A percentile compares a stretch with the other conserved stretches of the same genome.
Conservation (phyloP, 176 grass and related monocot species). For the Avena insularis region DNA sequence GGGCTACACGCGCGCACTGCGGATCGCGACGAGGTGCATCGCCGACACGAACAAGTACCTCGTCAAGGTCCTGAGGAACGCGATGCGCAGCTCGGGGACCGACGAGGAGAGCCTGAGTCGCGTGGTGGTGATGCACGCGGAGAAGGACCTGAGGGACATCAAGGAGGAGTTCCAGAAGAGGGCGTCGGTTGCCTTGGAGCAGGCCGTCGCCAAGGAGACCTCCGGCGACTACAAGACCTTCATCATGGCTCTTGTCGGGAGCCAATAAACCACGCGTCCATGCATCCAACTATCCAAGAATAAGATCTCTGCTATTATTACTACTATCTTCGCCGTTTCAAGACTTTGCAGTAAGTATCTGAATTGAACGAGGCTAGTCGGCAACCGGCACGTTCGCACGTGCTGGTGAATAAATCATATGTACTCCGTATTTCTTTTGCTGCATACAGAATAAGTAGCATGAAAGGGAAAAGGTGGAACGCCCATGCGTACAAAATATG, state of each 20-base stretch:
- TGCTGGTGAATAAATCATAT: background rate
- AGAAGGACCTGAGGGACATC: slow-evolving; percentile 80
- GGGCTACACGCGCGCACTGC: slow-evolving; percentile 58
- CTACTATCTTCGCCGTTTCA: background rate
- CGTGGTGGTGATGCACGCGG: slow-evolving; percentile 68
- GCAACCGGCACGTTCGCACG: background rate
- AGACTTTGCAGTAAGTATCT: background rate
- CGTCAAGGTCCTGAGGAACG: slow-evolving; percentile 57
- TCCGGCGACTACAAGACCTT: slow-evolving; percentile 77
- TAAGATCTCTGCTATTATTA: background rate
- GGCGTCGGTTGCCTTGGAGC: slow-evolving; percentile 56
- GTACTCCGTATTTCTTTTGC: background rate
- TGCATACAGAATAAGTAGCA: background rate
- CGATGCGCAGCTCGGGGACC: slow-evolving; percentile 44
- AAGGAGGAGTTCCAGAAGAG: slow-evolving; percentile 62
- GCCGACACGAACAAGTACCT: slow-evolving; percentile 59
- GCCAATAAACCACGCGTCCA: slow-evolving; percentile 26
- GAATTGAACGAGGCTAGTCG: background rate
- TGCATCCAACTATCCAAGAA: background rate
- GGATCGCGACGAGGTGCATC: slow-evolving; percentile 56
- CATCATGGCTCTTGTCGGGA: slow-evolving; percentile 70
- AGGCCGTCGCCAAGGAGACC: slow-evolving; percentile 60
- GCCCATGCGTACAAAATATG: too few relatives aligned
- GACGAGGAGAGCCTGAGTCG: slow-evolving; percentile 74
- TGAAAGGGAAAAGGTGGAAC: background rate